phyloP scores from a whole-genome alignment of 2,329 filamentous ascomycete species.

The Colletotrichum sp. region DNA sequence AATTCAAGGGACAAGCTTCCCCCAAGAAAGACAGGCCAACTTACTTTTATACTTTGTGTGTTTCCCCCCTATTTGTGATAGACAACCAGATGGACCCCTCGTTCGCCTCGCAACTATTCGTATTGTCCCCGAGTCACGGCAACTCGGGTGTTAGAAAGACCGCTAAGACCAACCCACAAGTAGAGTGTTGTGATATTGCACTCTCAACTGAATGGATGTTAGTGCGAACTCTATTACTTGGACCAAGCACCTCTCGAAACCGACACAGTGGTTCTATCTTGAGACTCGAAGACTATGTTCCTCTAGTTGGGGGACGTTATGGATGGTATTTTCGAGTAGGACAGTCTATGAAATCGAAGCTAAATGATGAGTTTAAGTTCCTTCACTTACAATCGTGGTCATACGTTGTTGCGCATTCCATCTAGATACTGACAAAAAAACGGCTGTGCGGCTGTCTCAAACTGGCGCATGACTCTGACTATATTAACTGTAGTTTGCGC shows the following conservation, averaged over 20 bases:
- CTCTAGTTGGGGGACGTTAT: too few species aligned
- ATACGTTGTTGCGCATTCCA: neutral
- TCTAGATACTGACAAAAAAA: neutral
- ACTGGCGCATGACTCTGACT: neutral
- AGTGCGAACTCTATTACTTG: neutral
- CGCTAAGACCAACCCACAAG: neutral
- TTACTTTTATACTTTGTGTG: neutral
- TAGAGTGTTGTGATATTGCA: neutral
- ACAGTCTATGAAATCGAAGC: too few species aligned
- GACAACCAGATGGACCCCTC: neutral
- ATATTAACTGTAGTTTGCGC: neutral
- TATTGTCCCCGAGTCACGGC: neutral
- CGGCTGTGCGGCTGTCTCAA: neutral
- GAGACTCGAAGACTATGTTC: neutral
- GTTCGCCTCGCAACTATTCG: neutral
- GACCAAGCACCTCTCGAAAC: neutral
- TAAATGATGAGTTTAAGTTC: too few species aligned
- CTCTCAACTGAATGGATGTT: neutral
- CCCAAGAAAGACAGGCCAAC: neutral
- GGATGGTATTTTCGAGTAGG: too few species aligned
- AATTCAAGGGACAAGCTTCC: neutral
- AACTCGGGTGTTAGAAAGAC: neutral
- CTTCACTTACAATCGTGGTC: neutral
- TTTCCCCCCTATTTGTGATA: neutral
- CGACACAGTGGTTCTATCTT: neutral